Conservation (phyloP, 139 green algal species). For the Desmodesmus armatus region DNA sequence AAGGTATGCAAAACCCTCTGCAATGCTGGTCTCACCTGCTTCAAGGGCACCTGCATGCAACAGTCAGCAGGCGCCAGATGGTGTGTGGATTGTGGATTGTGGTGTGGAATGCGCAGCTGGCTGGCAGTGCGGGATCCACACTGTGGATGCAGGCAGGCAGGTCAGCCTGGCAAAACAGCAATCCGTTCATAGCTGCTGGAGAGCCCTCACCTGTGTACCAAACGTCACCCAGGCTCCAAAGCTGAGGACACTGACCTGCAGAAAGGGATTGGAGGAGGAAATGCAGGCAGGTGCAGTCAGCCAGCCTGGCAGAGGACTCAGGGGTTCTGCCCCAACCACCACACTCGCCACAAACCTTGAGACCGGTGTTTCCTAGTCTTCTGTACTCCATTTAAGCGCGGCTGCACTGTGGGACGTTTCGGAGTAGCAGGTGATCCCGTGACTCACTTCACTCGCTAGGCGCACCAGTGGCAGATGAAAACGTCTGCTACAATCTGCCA, state of each 20-base stretch:
- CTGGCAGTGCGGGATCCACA: too few species aligned
- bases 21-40: conserved; percentile 20
- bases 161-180: too few species aligned
- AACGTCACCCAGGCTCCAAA: conserved; percentile 83
- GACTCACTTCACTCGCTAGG: too few species aligned
- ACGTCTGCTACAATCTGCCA: too few species aligned
- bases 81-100: not conserved
- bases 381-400: conserved; percentile 69
- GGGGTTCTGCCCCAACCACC: too few species aligned
- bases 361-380: conserved; percentile 63
- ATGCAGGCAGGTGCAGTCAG: not conserved
- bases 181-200: conserved; percentile 43
- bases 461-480: too few species aligned
- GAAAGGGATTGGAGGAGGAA: not conserved
- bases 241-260: conserved; percentile 70
- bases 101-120: too few species aligned
- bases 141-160: too few species aligned
- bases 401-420: too few species aligned
- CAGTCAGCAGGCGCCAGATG: not conserved
- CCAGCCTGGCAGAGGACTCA: too few species aligned
- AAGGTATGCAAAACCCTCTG: too few species aligned
- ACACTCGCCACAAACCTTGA: conserved; percentile 59
- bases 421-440: too few species aligned
- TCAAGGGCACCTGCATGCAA: not conserved
- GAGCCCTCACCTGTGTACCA: conserved; percentile 61